Evolutionary conservation across 108 stramenopile species (phyloP), one percentile per base, ranked within the genome.

Genomic region (Licmophora abbreviata): DNA sequence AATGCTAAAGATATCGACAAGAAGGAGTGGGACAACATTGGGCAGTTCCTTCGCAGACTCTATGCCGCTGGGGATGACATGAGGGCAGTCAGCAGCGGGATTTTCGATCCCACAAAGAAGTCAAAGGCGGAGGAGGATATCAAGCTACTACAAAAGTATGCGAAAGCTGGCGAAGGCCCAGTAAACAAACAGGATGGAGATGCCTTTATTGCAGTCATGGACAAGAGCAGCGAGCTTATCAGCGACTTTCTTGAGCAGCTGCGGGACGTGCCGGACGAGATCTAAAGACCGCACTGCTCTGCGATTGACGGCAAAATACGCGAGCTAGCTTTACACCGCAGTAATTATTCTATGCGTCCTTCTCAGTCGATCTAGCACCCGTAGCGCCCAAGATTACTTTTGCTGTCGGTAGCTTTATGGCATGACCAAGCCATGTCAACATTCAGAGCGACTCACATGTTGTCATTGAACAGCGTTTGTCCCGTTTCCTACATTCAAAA

Each of bases 21-120:
- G 48, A 58, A 73, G 36, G 83, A 85, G 66, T 85, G 83, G 83
- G 64, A 69, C 49, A 81, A 80, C 54, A 66, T 85, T 49, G 70
- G 71, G 25, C 60, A 66, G 41, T 85, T 81, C 47, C 64, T 85
- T 20, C 65, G 83, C 32, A 61, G 51, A 21, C 56, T 77, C 1
- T 85, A 80, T 51, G 54, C 42, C 0, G 52, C 34, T 12, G 62
- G 37, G 9, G 69, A 81, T 30, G 83, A 85, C 32, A 85, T 85
- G 79, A 85, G 77, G 44, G 57, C 60, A 4, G 72, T 85, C 27
- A 55, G 74, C 28, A 77, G 54, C 42, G 61, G 55, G 11, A 64
- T 74, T 12, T n/a, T n/a, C n/a, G 70, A 74, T 50, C 63, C 78
- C 11, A 51, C 56, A 5, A 80, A 76, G 54, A 74, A 73, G 47